These are phyloP conservation scores for Canna indica DNA, from an alignment of 176 grass and related monocot species.

Conservation along the genomic window DNA sequence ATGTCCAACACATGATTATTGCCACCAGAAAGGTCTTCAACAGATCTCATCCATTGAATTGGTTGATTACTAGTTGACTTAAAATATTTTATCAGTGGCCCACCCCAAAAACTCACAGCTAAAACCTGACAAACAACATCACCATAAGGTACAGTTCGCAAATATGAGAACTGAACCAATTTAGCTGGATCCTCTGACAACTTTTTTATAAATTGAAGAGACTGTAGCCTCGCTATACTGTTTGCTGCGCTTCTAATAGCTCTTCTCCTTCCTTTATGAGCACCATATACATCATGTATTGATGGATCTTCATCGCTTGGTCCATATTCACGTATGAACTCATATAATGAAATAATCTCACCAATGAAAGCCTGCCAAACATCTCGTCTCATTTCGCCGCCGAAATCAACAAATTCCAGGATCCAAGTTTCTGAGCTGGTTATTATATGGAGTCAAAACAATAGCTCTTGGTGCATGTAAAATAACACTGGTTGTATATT, in stretches of 20 bases:
- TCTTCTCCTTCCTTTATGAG: slow-evolving; percentile 64
- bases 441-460: slow-evolving; percentile 11
- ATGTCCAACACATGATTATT: slow-evolving; percentile 57
- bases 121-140: slow-evolving; percentile 81
- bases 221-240: slow-evolving; percentile 88
- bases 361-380: slow-evolving; percentile 78
- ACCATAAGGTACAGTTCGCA: slow-evolving; percentile 52
- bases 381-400: slow-evolving; percentile 82
- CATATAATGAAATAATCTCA: slow-evolving; percentile 79
- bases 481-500: too few species aligned
- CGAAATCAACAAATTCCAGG: slow-evolving; percentile 98
- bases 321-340: slow-evolving; percentile 76
- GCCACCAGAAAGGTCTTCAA: slow-evolving; percentile 39
- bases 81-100: slow-evolving; percentile 48
- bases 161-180: slow-evolving; percentile 79
- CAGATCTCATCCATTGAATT: slow-evolving; percentile 42
- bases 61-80: slow-evolving; percentile 30
- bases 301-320: slow-evolving; percentile 63
- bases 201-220: slow-evolving; percentile 76
- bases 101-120: slow-evolving; percentile 88
- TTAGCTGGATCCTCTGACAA: slow-evolving; percentile 76
- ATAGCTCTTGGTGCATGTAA: not conserved
- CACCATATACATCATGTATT: slow-evolving; percentile 71
- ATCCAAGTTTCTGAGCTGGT: slow-evolving; percentile 75
- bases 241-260: slow-evolving; percentile 64